These are phyloP conservation scores for Lentinula sp. DNA, from an alignment of 768 basidiomycete species.

Conservation along the genomic window DNA sequence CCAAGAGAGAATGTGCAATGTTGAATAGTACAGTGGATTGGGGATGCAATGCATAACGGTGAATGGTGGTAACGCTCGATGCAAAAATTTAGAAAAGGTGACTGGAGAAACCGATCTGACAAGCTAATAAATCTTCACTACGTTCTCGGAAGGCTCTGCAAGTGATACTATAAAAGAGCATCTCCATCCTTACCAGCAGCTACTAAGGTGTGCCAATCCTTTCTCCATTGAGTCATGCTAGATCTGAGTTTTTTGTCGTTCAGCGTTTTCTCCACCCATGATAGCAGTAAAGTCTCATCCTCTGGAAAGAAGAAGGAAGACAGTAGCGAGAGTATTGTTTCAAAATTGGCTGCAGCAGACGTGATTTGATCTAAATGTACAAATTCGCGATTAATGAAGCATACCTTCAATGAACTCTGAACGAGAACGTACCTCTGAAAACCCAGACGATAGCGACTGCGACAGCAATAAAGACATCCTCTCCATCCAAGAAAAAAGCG, in stretches of 20 bases:
- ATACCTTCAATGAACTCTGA: background rate
- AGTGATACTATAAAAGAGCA: constrained; percentile 44
- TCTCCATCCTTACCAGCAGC: constrained; percentile 52
- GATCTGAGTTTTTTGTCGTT: constrained; percentile 59
- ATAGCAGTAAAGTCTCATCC: constrained; percentile 75
- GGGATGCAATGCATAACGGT: background rate
- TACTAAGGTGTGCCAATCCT: constrained; percentile 73
- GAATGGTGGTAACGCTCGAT: background rate
- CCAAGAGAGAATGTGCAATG: background rate
- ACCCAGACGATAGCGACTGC: constrained; percentile 89
- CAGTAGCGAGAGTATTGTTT: constrained; percentile 84
- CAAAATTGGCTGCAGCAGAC: constrained; percentile 74
- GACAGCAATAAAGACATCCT: constrained; percentile 81
- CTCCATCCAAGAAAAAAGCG: constrained; percentile 84
- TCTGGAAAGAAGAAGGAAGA: constrained; percentile 95
- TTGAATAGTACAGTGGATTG: background rate
- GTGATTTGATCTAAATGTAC: constrained; percentile 71
- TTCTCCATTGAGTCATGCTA: constrained; percentile 71
- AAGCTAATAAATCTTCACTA: background rate
- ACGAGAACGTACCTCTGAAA: constrained; percentile 60
- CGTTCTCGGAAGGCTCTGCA: background rate
- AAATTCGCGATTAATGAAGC: background rate
- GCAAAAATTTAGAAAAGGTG: background rate
- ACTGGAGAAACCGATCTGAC: no score
- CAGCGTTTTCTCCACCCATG: constrained; percentile 68